phyloP scores from a whole-genome alignment of 805 yeast genomes.

The Diddensiella caesifluorescens region DNA sequence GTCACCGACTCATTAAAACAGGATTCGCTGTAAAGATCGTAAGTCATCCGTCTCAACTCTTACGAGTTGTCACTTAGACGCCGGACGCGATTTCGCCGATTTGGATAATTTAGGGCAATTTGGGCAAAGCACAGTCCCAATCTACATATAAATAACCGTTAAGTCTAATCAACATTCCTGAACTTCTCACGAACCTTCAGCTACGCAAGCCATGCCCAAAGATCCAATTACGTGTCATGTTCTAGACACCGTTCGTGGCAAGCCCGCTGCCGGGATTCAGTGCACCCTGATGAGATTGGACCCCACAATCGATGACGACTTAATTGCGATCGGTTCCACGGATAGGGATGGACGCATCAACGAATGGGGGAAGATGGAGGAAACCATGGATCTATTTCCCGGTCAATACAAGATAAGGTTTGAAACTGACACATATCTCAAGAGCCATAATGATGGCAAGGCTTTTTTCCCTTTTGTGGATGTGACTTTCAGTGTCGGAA shows the following conservation, averaged over 20 bases:
- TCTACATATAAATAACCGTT: background rate
- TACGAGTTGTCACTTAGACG: too few relatives aligned
- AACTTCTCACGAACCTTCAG: too few relatives aligned
- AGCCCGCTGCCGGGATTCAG: constrained; percentile 72
- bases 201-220: constrained; percentile 23
- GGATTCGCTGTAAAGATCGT: constrained; percentile 3
- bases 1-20: constrained; percentile 15
- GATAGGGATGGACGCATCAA: constrained; percentile 77
- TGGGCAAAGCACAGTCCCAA: background rate
- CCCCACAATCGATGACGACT: constrained; percentile 19
- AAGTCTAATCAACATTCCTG: too few relatives aligned
- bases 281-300: constrained; percentile 42
- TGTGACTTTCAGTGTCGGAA: constrained; percentile 60
- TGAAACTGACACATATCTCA: constrained; percentile 65
- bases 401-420: constrained; percentile 76
- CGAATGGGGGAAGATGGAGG: constrained; percentile 45
- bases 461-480: constrained; percentile 89
- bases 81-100: too few relatives aligned
- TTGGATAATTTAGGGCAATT: background rate
- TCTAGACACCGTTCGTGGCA: constrained; percentile 76
- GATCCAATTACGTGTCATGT: constrained; percentile 84
- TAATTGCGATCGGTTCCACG: constrained; percentile 66
- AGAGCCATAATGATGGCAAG: constrained; percentile 29
- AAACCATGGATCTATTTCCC: constrained; percentile 36
- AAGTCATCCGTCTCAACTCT: too few relatives aligned